Evolutionary conservation across 2,329 filamentous ascomycete genomes (phyloP).

Genomic region (Byssothecium circinans): DNA sequence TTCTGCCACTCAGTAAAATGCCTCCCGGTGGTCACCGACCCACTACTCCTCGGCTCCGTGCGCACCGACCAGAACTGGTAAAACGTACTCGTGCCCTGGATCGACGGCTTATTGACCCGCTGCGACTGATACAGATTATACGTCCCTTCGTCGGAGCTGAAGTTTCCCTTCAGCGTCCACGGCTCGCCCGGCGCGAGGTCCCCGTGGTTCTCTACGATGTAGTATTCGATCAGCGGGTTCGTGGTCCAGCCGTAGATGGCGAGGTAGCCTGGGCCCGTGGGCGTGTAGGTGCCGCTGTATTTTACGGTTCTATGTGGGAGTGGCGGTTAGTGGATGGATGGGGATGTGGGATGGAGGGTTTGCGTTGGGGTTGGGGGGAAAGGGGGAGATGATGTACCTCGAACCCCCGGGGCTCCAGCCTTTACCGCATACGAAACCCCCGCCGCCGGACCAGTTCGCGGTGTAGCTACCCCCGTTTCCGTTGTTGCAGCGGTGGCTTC

Average conservation of each 20-base stretch:
- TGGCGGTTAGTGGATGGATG: no score
- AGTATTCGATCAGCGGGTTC: constrained; percentile 57
- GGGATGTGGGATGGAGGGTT: not conserved
- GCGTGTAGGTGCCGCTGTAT: constrained; percentile 29
- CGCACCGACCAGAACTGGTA: constrained; percentile 50
- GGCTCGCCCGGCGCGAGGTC: constrained; percentile 51
- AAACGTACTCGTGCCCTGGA: constrained; percentile 53
- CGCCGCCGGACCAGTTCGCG: constrained; percentile 9
- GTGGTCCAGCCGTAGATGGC: constrained; percentile 59
- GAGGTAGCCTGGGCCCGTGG: constrained; percentile 48
- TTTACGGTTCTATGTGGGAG: constrained; percentile 16
- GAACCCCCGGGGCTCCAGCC: constrained; percentile 13
- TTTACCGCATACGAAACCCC: constrained; percentile 15
- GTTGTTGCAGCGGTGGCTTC: constrained; percentile 4
- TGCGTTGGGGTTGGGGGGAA: not conserved
- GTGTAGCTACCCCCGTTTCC: constrained; percentile 9
- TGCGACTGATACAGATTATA: constrained; percentile 19
- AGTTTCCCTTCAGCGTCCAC: constrained; percentile 28
- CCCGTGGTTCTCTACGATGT: constrained; percentile 51
- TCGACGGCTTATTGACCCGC: constrained; percentile 49
- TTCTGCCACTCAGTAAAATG: constrained; percentile 27
- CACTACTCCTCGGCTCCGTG: constrained; percentile 13
- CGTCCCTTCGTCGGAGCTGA: constrained; percentile 19
- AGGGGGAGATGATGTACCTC: constrained; percentile 3
- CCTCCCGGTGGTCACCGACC: constrained; percentile 19